Conservation (phyloP, 148 eudicot species). For the Rhododendron vialii region DNA sequence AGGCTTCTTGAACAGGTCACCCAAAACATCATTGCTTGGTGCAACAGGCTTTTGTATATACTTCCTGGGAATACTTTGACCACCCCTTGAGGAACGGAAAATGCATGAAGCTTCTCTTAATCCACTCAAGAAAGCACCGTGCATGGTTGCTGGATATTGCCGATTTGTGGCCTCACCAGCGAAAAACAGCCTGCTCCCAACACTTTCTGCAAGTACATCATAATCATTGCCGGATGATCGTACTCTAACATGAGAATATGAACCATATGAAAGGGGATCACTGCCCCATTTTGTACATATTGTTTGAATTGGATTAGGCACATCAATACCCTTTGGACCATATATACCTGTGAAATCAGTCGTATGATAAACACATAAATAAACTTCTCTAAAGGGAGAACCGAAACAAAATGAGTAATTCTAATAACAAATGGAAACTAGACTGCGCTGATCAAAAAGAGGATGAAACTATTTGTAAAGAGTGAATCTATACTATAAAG, state of each 20-base stretch:
- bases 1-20: slow-evolving; percentile 60
- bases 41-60: slow-evolving; percentile 34
- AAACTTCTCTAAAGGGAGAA: slow-evolving; percentile 11
- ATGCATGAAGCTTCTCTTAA: slow-evolving; percentile 84
- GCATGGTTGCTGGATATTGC: slow-evolving; percentile 90
- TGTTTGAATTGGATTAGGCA: slow-evolving; percentile 79
- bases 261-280: slow-evolving; percentile 80
- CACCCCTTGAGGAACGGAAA: slow-evolving; percentile 33
- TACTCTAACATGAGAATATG: slow-evolving; percentile 83
- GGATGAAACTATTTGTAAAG: not conserved
- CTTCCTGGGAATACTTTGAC: slow-evolving; percentile 38
- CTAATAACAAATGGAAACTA: not conserved
- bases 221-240: slow-evolving; percentile 77
- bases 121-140: slow-evolving; percentile 90
- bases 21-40: slow-evolving; percentile 39
- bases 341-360: slow-evolving; percentile 58
- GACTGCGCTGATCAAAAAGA: not conserved
- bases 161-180: slow-evolving; percentile 88
- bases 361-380: slow-evolving; percentile 1
- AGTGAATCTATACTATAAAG: not conserved
- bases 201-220: slow-evolving; percentile 75
- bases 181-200: slow-evolving; percentile 60
- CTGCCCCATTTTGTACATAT: slow-evolving; percentile 86
- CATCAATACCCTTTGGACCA: slow-evolving; percentile 66
- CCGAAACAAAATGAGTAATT: not conserved